Evolutionary conservation across 805 yeast genomes (phyloP).

Genomic region (Saccharomycopsis sp.): DNA sequence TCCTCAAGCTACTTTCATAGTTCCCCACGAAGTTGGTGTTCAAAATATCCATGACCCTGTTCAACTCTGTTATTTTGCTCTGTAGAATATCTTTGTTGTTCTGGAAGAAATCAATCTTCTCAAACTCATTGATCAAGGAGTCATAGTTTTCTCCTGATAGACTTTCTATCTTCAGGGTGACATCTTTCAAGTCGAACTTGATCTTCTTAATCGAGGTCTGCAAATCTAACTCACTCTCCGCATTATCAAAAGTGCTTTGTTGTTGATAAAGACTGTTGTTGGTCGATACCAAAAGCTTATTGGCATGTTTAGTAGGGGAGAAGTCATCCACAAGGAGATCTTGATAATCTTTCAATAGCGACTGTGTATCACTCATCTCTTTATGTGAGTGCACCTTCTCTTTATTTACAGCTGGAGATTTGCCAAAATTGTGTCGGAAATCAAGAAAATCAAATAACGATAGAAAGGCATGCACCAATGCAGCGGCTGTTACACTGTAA

Average conservation of each 20-base stretch:
- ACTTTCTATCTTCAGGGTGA: conserved; percentile 31
- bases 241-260: background rate
- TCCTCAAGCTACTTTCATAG: conserved; percentile 31
- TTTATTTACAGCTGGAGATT: no score
- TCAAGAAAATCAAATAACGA: no score
- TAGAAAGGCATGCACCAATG: no score
- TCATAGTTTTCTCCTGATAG: conserved; percentile 31
- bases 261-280: background rate
- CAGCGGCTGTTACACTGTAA: no score
- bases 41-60: conserved; percentile 29
- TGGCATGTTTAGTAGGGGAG: conserved; percentile 11
- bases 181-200: conserved; percentile 35
- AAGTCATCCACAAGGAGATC: conserved; percentile 11
- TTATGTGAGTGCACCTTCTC: no score
- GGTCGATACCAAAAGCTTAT: conserved; percentile 10
- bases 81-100: conserved; percentile 25
- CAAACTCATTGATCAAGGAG: conserved; percentile 30
- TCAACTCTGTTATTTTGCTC: conserved; percentile 29
- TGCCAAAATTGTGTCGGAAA: no score
- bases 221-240: conserved; percentile 31
- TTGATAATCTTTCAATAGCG: conserved; percentile 4
- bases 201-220: conserved; percentile 34
- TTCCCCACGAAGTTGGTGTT: conserved; percentile 32
- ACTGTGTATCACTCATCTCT: no score
- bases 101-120: conserved; percentile 28